These are phyloP conservation scores for Podila horticola DNA, from an alignment of 192 early-diverging fungal genomes.

Conservation along the genomic window DNA sequence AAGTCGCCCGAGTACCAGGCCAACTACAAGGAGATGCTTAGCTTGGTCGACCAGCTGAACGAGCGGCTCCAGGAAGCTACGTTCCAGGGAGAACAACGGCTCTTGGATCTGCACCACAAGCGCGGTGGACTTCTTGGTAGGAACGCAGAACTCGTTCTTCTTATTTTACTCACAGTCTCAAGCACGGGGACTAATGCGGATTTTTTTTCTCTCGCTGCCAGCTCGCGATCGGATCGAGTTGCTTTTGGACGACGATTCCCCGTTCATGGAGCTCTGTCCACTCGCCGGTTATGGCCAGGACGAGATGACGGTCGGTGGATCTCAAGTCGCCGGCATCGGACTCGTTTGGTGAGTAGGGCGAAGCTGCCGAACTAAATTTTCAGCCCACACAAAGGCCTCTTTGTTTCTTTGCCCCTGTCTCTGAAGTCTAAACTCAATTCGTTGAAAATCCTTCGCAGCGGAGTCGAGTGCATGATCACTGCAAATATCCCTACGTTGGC, in stretches of 20 bases:
- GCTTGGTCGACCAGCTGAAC: constrained; percentile 56
- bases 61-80: constrained; percentile 62
- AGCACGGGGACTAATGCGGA: no score
- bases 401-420: neutral
- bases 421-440: neutral
- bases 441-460: constrained; percentile 18
- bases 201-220: constrained; percentile 6
- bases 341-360: constrained; percentile 60
- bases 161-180: no score
- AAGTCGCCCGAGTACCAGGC: constrained; percentile 40
- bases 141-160: no score
- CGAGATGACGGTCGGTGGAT: constrained; percentile 72
- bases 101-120: constrained; percentile 59
- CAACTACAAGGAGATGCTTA: constrained; percentile 65
- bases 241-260: constrained; percentile 70
- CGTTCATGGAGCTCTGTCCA: constrained; percentile 69
- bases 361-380: neutral
- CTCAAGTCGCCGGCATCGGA: constrained; percentile 69
- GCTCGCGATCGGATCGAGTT: constrained; percentile 70
- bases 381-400: neutral
- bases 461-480: constrained; percentile 65
- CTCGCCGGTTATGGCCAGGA: constrained; percentile 68
- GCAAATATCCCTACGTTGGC: constrained; percentile 65
- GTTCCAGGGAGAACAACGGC: constrained; percentile 56
- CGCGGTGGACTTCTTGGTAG: constrained; percentile 69